Base-by-base conservation (phyloP, 768 basidiomycete genomes). In the Leucocoprinus birnbaumii region DNA sequence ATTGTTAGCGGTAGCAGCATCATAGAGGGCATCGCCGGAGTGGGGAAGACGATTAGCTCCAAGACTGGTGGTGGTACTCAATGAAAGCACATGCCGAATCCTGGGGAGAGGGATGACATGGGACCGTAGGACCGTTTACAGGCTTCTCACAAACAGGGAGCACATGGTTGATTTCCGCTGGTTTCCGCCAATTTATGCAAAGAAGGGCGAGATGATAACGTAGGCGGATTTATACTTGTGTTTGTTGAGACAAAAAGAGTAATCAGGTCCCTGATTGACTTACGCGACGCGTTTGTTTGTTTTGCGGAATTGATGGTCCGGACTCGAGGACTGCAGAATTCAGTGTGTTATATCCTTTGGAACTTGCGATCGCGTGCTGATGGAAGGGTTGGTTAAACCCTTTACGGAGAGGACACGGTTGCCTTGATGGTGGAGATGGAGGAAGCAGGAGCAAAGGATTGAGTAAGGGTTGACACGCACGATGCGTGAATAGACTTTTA, bases 1-100 rank as follows among this genome's bases (percentile, higher is more conserved):
- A 93, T 97, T 26, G 76, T 96, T 58, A 96, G 80, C 63, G 95
- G 95, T 53, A 73, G 75, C 45, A 84, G 79, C 66, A 74, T 91
- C 56, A 74, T 91, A 49, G 86, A 89, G 64, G 78, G 86, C 60
- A 80, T 91, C 57, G 80, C 81, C 53, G 83, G 51, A 34, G 52
- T 54, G 53, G 46, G 57, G 55, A 57, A 52, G 27, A 41, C 58
- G 58, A 51, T 48, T 62, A 45, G 63, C 64, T 25, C 31, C 40
- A 55, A 55, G 47, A n/a, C 54, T 18, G 48, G 26, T 44, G 51
- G 45, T 38, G 25, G 53, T 41, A 55, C 40, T 41, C 53, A 55
- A 31, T 55, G 19, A 55, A 46, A 48, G 27, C 40, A 55, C 47
- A 34, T 43, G 54, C 22, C 25, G 34, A 38, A 41, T 55, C 34